phyloP scores from a whole-genome alignment of 371 early-diverging fungal species.

The Mucor circinelloides region DNA sequence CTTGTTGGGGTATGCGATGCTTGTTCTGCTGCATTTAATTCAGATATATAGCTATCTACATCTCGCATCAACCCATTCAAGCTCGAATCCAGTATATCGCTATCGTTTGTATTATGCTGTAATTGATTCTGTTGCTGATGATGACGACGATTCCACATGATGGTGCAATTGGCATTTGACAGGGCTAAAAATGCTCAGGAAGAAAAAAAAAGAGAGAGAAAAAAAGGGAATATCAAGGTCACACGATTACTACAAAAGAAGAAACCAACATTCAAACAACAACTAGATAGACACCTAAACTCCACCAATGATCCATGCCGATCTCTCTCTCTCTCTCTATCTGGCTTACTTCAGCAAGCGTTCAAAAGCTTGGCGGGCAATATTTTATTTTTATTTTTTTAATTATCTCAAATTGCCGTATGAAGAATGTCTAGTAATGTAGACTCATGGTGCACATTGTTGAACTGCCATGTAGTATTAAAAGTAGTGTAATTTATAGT shows the following conservation, averaged over 20 bases:
- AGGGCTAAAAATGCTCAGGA: not conserved
- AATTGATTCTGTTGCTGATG: not conserved
- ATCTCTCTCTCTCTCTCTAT: not conserved
- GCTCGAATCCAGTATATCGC: not conserved
- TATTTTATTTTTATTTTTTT: too few species aligned
- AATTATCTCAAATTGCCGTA: not conserved
- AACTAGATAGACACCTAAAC: too few species aligned
- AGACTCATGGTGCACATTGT: not conserved
- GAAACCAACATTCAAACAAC: too few species aligned
- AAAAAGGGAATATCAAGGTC: not conserved
- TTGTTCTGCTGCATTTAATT: slow-evolving; percentile 2
- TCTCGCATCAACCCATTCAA: slow-evolving; percentile 21
- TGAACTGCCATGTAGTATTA: too few species aligned
- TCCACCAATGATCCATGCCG: not conserved
- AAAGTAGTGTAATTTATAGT: too few species aligned
- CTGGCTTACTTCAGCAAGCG: too few species aligned
- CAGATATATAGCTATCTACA: slow-evolving; percentile 26
- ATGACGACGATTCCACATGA: not conserved
- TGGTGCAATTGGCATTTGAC: not conserved
- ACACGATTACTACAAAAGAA: too few species aligned
- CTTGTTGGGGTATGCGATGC: not conserved
- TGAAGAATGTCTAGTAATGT: not conserved
- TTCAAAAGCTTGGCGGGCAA: not conserved
- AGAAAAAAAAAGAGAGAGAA: not conserved
- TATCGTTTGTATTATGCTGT: not conserved